Conservation (phyloP, 441 rosid genomes). For the Erodium chrysanthum region DNA sequence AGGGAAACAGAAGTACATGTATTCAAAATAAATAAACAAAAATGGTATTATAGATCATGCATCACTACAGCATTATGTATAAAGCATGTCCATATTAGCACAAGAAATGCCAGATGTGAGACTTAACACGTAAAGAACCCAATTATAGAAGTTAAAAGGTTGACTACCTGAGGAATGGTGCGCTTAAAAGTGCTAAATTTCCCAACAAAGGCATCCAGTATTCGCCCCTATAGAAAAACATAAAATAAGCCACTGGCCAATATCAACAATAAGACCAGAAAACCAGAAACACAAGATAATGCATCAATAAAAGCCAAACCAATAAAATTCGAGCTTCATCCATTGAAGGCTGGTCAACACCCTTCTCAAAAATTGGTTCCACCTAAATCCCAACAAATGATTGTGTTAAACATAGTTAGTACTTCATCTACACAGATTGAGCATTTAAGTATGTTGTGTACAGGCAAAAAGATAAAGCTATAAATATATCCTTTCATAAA, state of each 20-base stretch:
- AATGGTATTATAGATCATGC: background rate
- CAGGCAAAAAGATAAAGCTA: slow-evolving; percentile 3
- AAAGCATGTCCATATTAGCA: background rate
- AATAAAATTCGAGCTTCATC: slow-evolving; percentile 83
- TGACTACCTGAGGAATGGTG: slow-evolving; percentile 85
- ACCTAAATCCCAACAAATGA: slow-evolving; percentile 43
- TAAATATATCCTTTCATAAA: background rate
- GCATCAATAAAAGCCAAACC: slow-evolving; percentile 34
- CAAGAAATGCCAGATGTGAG: background rate
- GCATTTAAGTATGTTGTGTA: slow-evolving; percentile 9
- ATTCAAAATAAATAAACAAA: background rate
- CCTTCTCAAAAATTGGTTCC: slow-evolving; percentile 97
- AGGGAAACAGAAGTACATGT: background rate
- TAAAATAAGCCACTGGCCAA: slow-evolving; percentile 11
- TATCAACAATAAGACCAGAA: slow-evolving; percentile 6
- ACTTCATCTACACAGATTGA: slow-evolving; percentile 17
- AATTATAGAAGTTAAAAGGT: background rate
- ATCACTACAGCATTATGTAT: background rate
- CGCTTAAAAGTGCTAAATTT: slow-evolving; percentile 91
- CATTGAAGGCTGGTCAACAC: slow-evolving; percentile 79
- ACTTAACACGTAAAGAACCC: background rate
- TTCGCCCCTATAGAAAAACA: slow-evolving; percentile 54
- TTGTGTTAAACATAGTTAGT: slow-evolving; percentile 9
- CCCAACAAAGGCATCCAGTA: slow-evolving; percentile 98
- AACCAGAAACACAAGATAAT: slow-evolving; percentile 12